Base-by-base conservation (phyloP, 257 asterid genomes). In the Nicotiana undulata region DNA sequence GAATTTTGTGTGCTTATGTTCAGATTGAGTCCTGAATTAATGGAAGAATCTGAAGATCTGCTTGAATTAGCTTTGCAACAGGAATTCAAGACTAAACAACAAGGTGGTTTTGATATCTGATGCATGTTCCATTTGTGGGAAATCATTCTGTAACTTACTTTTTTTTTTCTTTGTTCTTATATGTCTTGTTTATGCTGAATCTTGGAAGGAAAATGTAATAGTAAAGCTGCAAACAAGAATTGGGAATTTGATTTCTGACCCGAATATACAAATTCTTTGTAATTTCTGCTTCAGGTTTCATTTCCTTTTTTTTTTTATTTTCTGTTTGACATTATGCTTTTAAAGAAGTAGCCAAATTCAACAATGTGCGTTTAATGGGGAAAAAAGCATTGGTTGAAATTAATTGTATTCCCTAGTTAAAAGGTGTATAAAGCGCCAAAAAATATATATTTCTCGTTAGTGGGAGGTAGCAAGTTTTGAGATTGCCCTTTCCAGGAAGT, bases 1-100 rank as follows among this genome's bases (percentile, higher is more conserved):
- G 98, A 93, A 79, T 93, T 93, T 75, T 93, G 98, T 37, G 96
- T 92, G 32, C 90, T 93, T 9, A 93, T 93, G 98, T 93, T 92
- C 81, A 91, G 96, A 87, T 89, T 89, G 64, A 92, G 97, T 85
- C 98, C 98, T 3, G 90, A 93, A 24, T 76, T 93, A 82, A 92
- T 92, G 97, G 84, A 85, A 32, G 90, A 86, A 61, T 93, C 94
- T 26, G 86, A 91, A 77, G 81, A 74, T 40, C 82, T 85, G 89
- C 88, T 93, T 32, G 91, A 90, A 29, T 51, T 44, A 17, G 97
- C 93, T 64, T 81, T 93, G 24, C 84, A 86, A 58, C 79, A 74
- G 16, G 79, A 74, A 49, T 74, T 74, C 13, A 49, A 74, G 34
- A 0, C 61, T 74, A 74, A 74, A 49, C 61, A 74, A 11, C 26